Evolutionary conservation across 345 rosid genomes (phyloP).

Genomic region (Sonneratia alba): DNA sequence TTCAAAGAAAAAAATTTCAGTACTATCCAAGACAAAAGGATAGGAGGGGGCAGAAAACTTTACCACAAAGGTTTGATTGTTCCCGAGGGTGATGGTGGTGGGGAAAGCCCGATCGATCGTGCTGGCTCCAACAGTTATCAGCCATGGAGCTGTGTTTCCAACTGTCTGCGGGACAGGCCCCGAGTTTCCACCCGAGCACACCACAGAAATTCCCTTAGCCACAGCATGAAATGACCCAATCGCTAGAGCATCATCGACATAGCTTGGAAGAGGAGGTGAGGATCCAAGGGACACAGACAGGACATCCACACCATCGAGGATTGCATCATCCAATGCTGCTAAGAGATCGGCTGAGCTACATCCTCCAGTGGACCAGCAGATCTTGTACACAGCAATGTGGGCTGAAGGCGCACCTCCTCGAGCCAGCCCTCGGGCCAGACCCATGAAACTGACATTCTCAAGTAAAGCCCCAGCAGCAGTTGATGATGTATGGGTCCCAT

Average conservation of each 20-base stretch:
- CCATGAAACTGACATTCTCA: slow-evolving; percentile 22
- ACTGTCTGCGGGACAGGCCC: slow-evolving; percentile 14
- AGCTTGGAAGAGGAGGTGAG: background rate
- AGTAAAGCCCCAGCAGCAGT: slow-evolving; percentile 29
- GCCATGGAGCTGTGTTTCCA: slow-evolving; percentile 24
- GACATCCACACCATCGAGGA: slow-evolving; percentile 21
- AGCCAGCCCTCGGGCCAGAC: slow-evolving; percentile 32
- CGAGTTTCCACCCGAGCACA: slow-evolving; percentile 15
- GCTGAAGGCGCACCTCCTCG: slow-evolving; percentile 37
- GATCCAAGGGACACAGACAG: slow-evolving; percentile 18
- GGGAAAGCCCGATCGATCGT: slow-evolving; percentile 19
- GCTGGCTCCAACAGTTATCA: slow-evolving; percentile 28
- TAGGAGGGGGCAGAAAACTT: background rate
- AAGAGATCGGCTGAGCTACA: slow-evolving; percentile 38
- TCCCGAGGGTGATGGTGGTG: slow-evolving; percentile 12
- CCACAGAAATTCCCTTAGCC: slow-evolving; percentile 22
- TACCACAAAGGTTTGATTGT: slow-evolving; percentile 25
- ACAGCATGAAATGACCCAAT: slow-evolving; percentile 32
- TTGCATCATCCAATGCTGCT: slow-evolving; percentile 36
- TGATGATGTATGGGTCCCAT: slow-evolving; percentile 36
- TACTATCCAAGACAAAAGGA: no score
- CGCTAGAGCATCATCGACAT: slow-evolving; percentile 15
- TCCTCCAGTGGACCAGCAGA: slow-evolving; percentile 32
- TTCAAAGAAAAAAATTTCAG: no score
- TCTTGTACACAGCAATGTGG: slow-evolving; percentile 30